Evolutionary conservation across 2,329 filamentous ascomycete genomes (phyloP), one percentile per base, ranked within the genome.

Genomic region (Claviceps quebecensis): DNA sequence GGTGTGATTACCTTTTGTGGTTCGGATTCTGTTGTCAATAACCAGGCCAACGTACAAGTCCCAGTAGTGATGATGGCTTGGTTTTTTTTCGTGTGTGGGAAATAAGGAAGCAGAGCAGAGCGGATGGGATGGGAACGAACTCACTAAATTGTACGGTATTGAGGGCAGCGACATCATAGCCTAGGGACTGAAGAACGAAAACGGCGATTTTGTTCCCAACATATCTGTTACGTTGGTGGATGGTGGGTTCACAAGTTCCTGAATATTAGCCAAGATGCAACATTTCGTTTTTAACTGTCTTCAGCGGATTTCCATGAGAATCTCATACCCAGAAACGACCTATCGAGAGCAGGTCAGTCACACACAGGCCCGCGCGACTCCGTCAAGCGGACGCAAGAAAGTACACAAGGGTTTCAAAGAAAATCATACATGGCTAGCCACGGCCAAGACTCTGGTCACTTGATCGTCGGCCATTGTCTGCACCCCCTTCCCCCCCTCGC

Each of bases 121-220:
- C 29, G 9, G 29, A 34, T 34, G 9, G 29, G 9, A 34, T 11
- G 29, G 9, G 29, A 9, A 14, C 34, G 22, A 22, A 70, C 84
- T 67, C 73, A 95, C 91, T 97, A 72, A 96, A 98, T 61, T 98
- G 86, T 6, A 98, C 93, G 0, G 93, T 98, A 66, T 98, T 96
- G 61, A 98, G 77, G 2, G 89, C 87, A 8, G 89, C 86, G 6
- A 96, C 91, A 61, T 98, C 91, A 63, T 89, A 96, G 47, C 93
- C 93, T 48, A 98, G 72, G 1, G 86, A 85, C 67, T 98, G 91
- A 76, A 98, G 84, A 58, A 90, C 87, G 63, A 95, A 94, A 1
- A 89, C 89, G 43, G 90, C 90, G 75, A 98, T 95, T 62, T 91
- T 95, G 67, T 98, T 98, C 49, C 93, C 93, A 58, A 98, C 93